These are phyloP conservation scores for Malus hybrid DNA, from an alignment of 331 rosid species.

Conservation along the genomic window DNA sequence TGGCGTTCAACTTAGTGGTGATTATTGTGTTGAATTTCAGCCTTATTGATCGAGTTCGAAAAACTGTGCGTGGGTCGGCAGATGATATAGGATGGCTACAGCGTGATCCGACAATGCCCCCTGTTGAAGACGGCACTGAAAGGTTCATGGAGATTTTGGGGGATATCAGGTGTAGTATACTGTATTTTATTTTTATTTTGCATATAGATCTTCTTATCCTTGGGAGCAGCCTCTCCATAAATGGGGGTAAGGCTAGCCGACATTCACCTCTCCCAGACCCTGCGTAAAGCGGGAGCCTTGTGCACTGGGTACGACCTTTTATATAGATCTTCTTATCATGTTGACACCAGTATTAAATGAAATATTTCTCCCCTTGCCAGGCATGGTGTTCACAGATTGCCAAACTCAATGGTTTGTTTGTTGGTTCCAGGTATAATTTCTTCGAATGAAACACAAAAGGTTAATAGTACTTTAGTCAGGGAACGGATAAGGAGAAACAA, in stretches of 20 bases:
- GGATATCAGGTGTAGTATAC: conserved; percentile 43
- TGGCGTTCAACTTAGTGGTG: neutral
- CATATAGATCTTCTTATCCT: conserved; percentile 5
- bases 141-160: conserved; percentile 77
- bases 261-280: no score
- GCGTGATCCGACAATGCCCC: conserved; percentile 69
- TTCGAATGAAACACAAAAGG: neutral
- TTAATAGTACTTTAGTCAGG: neutral
- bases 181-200: conserved; percentile 5
- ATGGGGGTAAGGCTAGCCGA: no score
- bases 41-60: conserved; percentile 77
- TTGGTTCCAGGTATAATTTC: conserved; percentile 75
- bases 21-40: conserved; percentile 38
- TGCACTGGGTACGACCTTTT: no score
- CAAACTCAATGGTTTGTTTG: conserved; percentile 82
- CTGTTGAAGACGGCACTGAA: conserved; percentile 82
- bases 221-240: no score
- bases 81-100: conserved; percentile 99
- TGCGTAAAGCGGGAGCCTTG: no score
- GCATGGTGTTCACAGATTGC: conserved; percentile 92
- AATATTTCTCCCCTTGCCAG: conserved; percentile 36
- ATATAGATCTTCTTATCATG: conserved; percentile 1
- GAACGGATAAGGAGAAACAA: neutral
- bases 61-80: conserved; percentile 86
- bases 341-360: conserved; percentile 1